Evolutionary conservation across 2,329 filamentous ascomycete genomes (phyloP), one percentile per base, ranked within the genome.

Genomic region (Pseudonectria buxi): DNA sequence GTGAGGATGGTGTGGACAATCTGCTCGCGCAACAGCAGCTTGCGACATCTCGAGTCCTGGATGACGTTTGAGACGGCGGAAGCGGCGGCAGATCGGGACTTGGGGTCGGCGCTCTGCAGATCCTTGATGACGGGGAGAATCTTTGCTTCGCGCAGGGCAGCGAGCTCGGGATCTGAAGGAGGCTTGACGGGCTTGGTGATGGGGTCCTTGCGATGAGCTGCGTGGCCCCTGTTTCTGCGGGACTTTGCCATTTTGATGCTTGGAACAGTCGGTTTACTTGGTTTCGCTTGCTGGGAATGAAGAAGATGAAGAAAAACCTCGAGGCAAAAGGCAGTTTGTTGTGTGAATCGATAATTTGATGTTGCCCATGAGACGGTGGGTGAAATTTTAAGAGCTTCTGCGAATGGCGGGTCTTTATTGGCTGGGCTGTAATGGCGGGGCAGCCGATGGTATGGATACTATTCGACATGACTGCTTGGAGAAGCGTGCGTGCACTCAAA

Each of bases 11-110:
- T 72, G 47, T 71, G 71, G 28, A 83, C 77, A 45, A 84, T 67
- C 56, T 81, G 76, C 58, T 84, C 80, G 14, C 78, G 67, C 40
- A 83, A 62, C 14, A 84, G 67, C 37, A 84, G 56, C 57, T 82
- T 83, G 44, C 80, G 70, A 50, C 75, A 81, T 46, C 67, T 72
- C 18, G 67, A 51, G 47, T 83, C 76, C 36, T 78, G 70, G 33
- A 83, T 72, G 33, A 81, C 71, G 58, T 75, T 80, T 39, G 71
- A 68, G 33, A 83, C 69, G 15, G 76, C 77, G 12, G 62, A 60
- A 7, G 79, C 76, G 10, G 79, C 79, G 3, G 71, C 55, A 6
- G 74, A 71, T 36, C 78, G 71, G n/a, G 68, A 69, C 53, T 74
- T 76, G 32, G 73, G 63, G 28, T 81, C 74, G 24, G 74, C 51